Base-by-base conservation (phyloP, 176 grass and related monocot genomes). In the Oryza glaberrima region DNA sequence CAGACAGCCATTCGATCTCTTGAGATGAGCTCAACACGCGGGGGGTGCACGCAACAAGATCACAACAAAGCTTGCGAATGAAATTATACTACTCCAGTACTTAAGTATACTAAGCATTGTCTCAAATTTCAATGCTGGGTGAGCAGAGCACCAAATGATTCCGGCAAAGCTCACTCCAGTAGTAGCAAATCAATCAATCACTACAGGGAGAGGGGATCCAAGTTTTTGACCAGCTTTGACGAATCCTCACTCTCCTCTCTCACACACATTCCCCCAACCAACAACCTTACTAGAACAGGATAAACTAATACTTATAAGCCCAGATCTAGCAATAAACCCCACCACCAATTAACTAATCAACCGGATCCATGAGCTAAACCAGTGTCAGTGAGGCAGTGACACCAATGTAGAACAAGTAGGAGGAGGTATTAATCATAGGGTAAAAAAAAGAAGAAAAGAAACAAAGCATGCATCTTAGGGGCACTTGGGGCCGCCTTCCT, bases 401-500 rank as follows among this genome's bases (percentile, higher is more conserved):
- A 19, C 17, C 6, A 58, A 20, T 20, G 35, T 36, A 5, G 30
- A 3, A 32, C 0, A 5, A 36, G 4, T 36, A 36, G 35, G 4
- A 35, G 3, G 34, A 36, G 30, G 30, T 32, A 32, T 32, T 32
- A 32, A 32, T 32, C 30, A 32, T 32, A 32, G 0, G 30, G 30
- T 3, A 32, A 32, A 32, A 32, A 32, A 32, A 32, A 32, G 30
- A 32, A 32, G 30, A 32, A 32, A 32, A 0, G 0, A 32, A 32
- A 32, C 0, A 32, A 32, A 0, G 30, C 2, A 32, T 32, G 30
- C 30, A 32, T 36, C 35, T 36, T 36, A 90, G 1, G 88, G 88
- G 80, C 88, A 90, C 80, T 90, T 86, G 46, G 84, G 88, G 0
- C 88, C 79, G 68, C 81, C 85, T 51, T 58, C 75, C 84, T 83